These are phyloP conservation scores for Trichoderma koningii DNA, from an alignment of 2,329 filamentous ascomycete genomes.

Conservation along the genomic window DNA sequence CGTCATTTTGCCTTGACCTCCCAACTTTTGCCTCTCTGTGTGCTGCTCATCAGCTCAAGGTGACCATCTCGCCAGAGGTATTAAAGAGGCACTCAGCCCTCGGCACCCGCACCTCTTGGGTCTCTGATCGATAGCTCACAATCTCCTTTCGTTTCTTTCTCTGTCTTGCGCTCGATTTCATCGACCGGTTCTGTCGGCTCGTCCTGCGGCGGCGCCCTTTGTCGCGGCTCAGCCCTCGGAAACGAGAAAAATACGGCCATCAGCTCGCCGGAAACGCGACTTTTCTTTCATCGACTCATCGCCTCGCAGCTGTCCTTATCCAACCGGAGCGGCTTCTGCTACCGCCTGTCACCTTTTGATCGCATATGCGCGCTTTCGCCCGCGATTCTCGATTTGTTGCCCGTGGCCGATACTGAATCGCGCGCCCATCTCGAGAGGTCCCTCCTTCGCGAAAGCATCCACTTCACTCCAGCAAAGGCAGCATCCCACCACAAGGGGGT, in stretches of 20 bases:
- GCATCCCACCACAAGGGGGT: conserved; percentile 21
- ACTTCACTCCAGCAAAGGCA: background rate
- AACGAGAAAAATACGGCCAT: background rate
- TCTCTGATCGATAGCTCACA: conserved; percentile 21
- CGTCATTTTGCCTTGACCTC: conserved; percentile 33
- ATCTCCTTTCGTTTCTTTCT: conserved; percentile 30
- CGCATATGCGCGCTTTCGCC: conserved; percentile 24
- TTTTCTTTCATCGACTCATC: conserved; percentile 22
- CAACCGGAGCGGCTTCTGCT: background rate
- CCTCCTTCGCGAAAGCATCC: conserved; percentile 13
- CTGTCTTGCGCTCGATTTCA: background rate
- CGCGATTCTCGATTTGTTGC: conserved; percentile 20
- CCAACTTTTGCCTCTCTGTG: conserved; percentile 31
- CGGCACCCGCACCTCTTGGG: conserved; percentile 31
- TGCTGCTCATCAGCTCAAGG: conserved; percentile 29
- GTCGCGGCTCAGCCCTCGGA: conserved; percentile 22
- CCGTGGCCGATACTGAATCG: conserved; percentile 17
- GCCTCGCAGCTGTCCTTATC: conserved; percentile 32
- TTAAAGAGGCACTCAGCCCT: conserved; percentile 36
- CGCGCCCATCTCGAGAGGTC: conserved; percentile 15
- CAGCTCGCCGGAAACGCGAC: conserved; percentile 16
- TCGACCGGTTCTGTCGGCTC: conserved; percentile 1
- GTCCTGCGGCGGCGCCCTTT: conserved; percentile 16
- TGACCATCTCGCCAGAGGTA: conserved; percentile 31
- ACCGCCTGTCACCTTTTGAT: background rate